phyloP scores from a whole-genome alignment of 805 yeast genomes.

The Metschnikowia amazonensis region DNA sequence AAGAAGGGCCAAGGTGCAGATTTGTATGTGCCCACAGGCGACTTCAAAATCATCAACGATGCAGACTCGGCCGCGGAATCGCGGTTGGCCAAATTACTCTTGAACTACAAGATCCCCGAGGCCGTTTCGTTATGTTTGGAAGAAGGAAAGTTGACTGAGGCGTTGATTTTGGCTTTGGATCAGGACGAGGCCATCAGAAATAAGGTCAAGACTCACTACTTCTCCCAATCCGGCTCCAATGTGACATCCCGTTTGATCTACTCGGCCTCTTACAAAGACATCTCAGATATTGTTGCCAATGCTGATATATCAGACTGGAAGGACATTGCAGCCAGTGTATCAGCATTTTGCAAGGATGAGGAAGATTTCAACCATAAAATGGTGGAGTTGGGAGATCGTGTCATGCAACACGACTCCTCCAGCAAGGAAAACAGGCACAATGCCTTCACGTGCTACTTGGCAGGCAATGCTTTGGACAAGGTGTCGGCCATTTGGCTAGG shows the following conservation, averaged over 20 bases:
- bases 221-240: constrained; percentile 50
- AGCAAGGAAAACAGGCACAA: constrained; percentile 51
- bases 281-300: constrained; percentile 69
- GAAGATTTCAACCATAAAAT: constrained; percentile 53
- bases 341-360: constrained; percentile 38
- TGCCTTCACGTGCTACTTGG: constrained; percentile 74
- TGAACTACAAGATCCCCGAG: constrained; percentile 56
- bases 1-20: constrained; percentile 12
- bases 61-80: constrained; percentile 40
- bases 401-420: constrained; percentile 31
- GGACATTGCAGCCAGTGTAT: constrained; percentile 66
- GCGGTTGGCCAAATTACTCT: constrained; percentile 42
- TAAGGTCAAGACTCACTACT: constrained; percentile 69
- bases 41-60: constrained; percentile 40
- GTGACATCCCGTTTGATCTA: constrained; percentile 72
- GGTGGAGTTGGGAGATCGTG: constrained; percentile 72
- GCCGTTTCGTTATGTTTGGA: constrained; percentile 70
- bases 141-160: constrained; percentile 66
- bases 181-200: constrained; percentile 57
- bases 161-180: constrained; percentile 73
- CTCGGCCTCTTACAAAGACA: constrained; percentile 53
- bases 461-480: constrained; percentile 77
- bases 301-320: constrained; percentile 82
- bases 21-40: constrained; percentile 50
- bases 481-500: constrained; percentile 79